These are phyloP conservation scores for Aspergillus piperis DNA, from an alignment of 2,329 filamentous ascomycete species.

Conservation along the genomic window DNA sequence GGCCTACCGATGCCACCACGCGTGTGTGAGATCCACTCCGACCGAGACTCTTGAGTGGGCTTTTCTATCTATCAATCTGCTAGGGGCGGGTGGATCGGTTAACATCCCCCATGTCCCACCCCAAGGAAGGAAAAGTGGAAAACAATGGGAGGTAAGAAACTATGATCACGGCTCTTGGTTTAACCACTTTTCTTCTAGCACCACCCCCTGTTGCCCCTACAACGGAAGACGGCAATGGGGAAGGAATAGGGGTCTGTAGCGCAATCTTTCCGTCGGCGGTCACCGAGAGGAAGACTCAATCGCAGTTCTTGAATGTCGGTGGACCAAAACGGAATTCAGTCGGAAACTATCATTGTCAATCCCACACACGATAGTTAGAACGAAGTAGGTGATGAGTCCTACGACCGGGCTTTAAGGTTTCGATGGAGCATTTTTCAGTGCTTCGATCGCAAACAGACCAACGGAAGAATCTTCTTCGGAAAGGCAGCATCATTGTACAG, in stretches of 20 bases:
- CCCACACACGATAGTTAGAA: background rate
- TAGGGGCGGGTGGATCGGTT: constrained; percentile 13
- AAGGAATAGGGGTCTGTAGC: constrained; percentile 10
- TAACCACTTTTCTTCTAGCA: background rate
- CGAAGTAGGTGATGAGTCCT: constrained; percentile 2
- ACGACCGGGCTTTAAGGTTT: background rate
- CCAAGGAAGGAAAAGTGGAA: background rate
- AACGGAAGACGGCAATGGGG: background rate
- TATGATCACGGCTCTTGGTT: background rate
- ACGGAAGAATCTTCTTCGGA: background rate
- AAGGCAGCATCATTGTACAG: background rate
- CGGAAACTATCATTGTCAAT: constrained; percentile 6
- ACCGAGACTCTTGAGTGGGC: constrained; percentile 4
- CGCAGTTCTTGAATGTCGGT: constrained; percentile 19
- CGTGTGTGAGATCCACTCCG: constrained; percentile 8
- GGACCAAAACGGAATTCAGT: constrained; percentile 15
- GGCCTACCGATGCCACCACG: constrained; percentile 5
- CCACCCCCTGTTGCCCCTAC: background rate
- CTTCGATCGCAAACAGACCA: background rate
- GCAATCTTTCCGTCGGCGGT: constrained; percentile 8
- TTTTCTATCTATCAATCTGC: constrained; percentile 19
- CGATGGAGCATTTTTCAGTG: background rate
- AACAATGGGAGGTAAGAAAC: background rate
- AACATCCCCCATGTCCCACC: constrained; percentile 13
- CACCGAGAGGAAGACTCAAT: constrained; percentile 15